phyloP scores from a whole-genome alignment of 2,329 filamentous ascomycete genomes.

The Neonectria ditissima region DNA sequence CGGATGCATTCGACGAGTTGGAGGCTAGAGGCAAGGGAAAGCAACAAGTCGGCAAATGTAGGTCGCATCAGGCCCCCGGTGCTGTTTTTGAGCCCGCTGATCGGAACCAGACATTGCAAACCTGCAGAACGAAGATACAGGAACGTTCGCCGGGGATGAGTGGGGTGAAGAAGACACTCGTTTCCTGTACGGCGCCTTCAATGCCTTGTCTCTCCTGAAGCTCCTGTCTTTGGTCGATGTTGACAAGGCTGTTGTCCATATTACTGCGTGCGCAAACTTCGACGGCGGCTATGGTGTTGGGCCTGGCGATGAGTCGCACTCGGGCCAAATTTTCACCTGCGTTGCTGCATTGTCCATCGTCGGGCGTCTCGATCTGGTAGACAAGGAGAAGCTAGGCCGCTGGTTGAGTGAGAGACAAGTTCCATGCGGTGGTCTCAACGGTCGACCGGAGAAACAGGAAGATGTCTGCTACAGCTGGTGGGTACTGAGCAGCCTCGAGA shows the following conservation, averaged over 20 bases:
- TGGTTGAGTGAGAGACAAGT: slow-evolving; percentile 97
- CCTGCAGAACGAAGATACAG: slow-evolving; percentile 83
- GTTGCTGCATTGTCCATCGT: slow-evolving; percentile 88
- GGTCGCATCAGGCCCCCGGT: slow-evolving; percentile 51
- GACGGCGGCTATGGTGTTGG: slow-evolving; percentile 93
- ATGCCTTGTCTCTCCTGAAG: slow-evolving; percentile 86
- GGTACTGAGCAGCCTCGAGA: slow-evolving; percentile 91
- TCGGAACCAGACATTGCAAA: slow-evolving; percentile 74
- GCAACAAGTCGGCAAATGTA: slow-evolving; percentile 82
- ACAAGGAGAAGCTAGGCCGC: slow-evolving; percentile 82
- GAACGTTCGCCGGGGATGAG: slow-evolving; percentile 92
- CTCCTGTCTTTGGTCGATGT: slow-evolving; percentile 81
- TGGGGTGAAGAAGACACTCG: slow-evolving; percentile 97
- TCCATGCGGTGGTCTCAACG: slow-evolving; percentile 88
- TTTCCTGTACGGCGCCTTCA: slow-evolving; percentile 91
- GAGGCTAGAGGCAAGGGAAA: slow-evolving; percentile 75
- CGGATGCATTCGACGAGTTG: slow-evolving; percentile 87
- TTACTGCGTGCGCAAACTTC: slow-evolving; percentile 88
- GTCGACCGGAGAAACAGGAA: slow-evolving; percentile 92
- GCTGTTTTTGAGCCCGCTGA: slow-evolving; percentile 37
- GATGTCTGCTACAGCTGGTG: slow-evolving; percentile 99
- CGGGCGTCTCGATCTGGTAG: slow-evolving; percentile 81
- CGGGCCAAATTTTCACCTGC: slow-evolving; percentile 96
- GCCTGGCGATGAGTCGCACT: slow-evolving; percentile 93
- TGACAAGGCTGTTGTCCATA: slow-evolving; percentile 80